Percentiles rank a stretch among this genome's conserved stretches.
These are phyloP conservation scores for Trapa bicornis DNA, from an alignment of 345 rosid genomes.

Conservation along the genomic window DNA sequence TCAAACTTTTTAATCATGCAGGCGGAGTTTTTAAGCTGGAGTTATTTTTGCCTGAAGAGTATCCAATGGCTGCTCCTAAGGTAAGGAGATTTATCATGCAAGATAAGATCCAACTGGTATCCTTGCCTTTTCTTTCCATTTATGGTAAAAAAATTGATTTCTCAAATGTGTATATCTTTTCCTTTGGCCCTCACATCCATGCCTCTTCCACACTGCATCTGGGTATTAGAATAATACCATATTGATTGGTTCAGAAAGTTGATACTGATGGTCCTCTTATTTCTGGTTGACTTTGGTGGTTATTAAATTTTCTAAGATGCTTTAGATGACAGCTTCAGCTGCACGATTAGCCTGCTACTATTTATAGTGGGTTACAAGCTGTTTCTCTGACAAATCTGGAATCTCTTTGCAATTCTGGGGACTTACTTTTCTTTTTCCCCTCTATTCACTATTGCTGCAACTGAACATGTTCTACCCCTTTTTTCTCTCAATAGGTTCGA, in stretches of 20 bases:
- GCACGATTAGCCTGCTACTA: not conserved
- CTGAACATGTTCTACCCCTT: not conserved
- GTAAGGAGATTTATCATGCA: not conserved
- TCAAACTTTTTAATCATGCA: conserved; percentile 15
- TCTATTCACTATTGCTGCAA: not conserved
- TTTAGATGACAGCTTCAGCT: not conserved
- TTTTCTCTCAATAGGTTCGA: conserved; percentile 14
- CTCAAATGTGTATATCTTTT: not conserved
- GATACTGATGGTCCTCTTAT: not conserved
- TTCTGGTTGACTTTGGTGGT: not conserved
- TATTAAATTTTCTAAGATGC: not conserved
- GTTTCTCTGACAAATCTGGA: not conserved
- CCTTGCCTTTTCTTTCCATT: not conserved
- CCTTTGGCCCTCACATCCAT: not conserved
- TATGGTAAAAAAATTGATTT: not conserved
- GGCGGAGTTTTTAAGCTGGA: conserved; percentile 99
- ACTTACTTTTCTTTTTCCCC: not conserved
- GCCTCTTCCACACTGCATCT: not conserved
- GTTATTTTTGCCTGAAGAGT: conserved; percentile 96
- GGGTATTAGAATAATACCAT: not conserved
- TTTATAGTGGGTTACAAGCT: not conserved
- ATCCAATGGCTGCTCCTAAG: conserved; percentile 89
- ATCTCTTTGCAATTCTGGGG: not conserved
- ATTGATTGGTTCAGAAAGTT: not conserved
- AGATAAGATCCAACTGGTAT: not conserved